phyloP scores from a whole-genome alignment of 768 basidiomycete species.

The Phlebiopsis flavidoalba region DNA sequence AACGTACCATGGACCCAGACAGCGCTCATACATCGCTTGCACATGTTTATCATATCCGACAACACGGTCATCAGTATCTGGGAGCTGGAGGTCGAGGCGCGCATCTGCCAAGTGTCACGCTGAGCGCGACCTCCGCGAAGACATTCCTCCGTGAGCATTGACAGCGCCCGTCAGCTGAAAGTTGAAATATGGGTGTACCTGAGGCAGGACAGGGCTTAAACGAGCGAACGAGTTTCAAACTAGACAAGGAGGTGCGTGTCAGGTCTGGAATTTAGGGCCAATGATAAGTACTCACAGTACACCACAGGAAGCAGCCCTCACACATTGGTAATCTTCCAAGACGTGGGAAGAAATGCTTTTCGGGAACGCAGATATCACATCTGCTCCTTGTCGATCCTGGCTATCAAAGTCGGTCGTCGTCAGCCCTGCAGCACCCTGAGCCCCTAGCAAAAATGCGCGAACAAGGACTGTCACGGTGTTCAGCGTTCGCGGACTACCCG shows the following conservation, averaged over 20 bases:
- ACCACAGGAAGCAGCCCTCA: constrained; percentile 44
- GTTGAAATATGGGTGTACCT: constrained; percentile 88
- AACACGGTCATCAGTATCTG: constrained; percentile 88
- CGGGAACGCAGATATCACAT: constrained; percentile 67
- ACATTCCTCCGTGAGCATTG: constrained; percentile 77
- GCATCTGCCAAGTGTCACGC: constrained; percentile 69
- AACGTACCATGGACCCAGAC: constrained; percentile 84
- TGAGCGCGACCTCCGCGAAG: constrained; percentile 75
- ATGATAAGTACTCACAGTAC: neutral
- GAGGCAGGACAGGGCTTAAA: constrained; percentile 74
- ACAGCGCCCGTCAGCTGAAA: constrained; percentile 84
- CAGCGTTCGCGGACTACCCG: constrained; percentile 96
- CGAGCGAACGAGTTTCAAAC: constrained; percentile 56
- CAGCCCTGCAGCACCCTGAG: constrained; percentile 36
- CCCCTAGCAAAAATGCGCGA: constrained; percentile 46
- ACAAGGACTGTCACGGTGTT: constrained; percentile 71
- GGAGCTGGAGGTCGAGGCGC: constrained; percentile 56
- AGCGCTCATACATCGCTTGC: constrained; percentile 85
- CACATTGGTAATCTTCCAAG: constrained; percentile 68
- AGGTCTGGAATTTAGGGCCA: neutral
- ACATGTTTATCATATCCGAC: constrained; percentile 78
- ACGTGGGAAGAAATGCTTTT: constrained; percentile 62
- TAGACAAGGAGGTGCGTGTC: constrained; percentile 70
- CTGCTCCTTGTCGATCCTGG: constrained; percentile 87
- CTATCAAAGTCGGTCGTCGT: constrained; percentile 72